phyloP scores from a whole-genome alignment of 2,329 filamentous ascomycete species.

The Aspergillus arachidicola region DNA sequence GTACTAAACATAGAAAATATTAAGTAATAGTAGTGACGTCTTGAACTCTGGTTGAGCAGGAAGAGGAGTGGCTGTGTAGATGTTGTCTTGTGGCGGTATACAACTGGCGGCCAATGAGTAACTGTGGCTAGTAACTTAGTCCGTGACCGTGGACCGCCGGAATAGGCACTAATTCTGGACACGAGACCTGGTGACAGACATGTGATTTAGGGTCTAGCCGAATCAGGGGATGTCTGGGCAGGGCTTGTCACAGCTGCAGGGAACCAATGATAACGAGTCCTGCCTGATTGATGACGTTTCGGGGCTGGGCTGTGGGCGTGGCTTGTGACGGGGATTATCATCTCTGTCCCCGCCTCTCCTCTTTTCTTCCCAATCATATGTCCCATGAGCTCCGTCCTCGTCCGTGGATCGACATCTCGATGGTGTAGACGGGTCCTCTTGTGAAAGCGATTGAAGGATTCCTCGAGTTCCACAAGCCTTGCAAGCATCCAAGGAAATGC shows the following conservation, averaged over 20 bases:
- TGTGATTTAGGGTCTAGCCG: background rate
- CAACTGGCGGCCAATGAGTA: no score
- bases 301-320: background rate
- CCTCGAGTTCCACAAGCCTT: slow-evolving; percentile 10
- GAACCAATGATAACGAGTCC: background rate
- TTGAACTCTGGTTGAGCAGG: background rate
- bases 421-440: slow-evolving; percentile 7
- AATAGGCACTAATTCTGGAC: background rate
- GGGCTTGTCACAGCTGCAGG: background rate
- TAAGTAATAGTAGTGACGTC: background rate
- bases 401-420: slow-evolving; percentile 20
- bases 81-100: no score
- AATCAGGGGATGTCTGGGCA: slow-evolving; percentile 2
- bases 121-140: background rate
- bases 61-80: background rate
- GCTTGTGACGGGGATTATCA: background rate
- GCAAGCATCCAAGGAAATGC: slow-evolving; percentile 10
- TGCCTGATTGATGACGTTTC: background rate
- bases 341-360: background rate
- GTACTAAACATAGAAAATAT: background rate
- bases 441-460: slow-evolving; percentile 13
- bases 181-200: background rate
- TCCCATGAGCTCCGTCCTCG: slow-evolving; percentile 9
- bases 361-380: slow-evolving; percentile 10
- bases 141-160: background rate